Base-by-base conservation (phyloP, 2,329 filamentous ascomycete species). In the Pleurostoma richardsiae region DNA sequence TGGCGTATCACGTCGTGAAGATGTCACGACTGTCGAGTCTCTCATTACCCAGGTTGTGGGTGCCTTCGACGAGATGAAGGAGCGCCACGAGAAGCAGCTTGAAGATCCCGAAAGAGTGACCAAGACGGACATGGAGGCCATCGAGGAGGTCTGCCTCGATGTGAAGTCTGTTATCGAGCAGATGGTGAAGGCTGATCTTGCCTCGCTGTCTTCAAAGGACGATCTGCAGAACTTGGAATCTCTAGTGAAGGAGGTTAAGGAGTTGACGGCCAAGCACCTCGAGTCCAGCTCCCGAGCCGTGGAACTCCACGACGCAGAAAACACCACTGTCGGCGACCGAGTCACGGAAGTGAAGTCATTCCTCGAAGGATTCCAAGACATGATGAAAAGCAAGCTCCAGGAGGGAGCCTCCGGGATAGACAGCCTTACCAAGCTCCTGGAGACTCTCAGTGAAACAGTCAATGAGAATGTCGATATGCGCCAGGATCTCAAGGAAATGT, bases 241-340 rank as follows among this genome's bases (percentile, higher is more conserved):
- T n/a, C 75, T 86, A 49, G 72, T 91, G 49, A 79, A 77, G 44
- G 82, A 87, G 30, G 79, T 86, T 60, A 83, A 82, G 56, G 79
- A 80, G 41, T 55, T 82, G 76, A 53, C 84, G 19, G 79, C 85
- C 31, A 69, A 74, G 3, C 84, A 91, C 46, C 83, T 86, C 41
- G 85, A 88, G 40, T 73, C 87, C 28, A 90, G 85, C 11, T 82
- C 83, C 2, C 89, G 89, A 66, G 85, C 86, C 1, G 85, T 94
- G 41, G 89, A 94, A 45, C 86, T 92, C 49, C 86, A 90, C 29
- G 90, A 92, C 59, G 80, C 85, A 40, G 92, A 96, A 63, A 90
- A 89, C 45, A 84, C 85, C 27, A 84, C 83, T 10, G 80, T 96
- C 28, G 78, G 86, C 10, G 85, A 92, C 50, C 85, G 85, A 47